A percentile compares a stretch with the other conserved stretches of the same genome.
phyloP scores from a whole-genome alignment of 139 green algal genomes.

The Chlamydomonas incerta region DNA sequence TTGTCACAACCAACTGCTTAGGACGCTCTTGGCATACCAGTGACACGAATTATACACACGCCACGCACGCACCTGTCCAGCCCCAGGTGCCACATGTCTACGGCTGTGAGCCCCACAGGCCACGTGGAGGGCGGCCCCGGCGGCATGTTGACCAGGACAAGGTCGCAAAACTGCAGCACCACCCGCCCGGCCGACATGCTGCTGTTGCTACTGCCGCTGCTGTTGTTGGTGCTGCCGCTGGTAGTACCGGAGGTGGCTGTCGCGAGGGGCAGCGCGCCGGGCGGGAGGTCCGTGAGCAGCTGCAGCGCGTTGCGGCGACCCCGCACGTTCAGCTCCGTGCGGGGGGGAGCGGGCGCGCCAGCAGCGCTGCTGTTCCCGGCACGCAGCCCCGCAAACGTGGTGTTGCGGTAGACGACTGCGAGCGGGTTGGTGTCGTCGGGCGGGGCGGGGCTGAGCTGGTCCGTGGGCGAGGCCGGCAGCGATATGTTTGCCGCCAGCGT shows the following conservation, averaged over 20 bases:
- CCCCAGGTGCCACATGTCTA: constrained; percentile 12
- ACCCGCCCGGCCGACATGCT: no score
- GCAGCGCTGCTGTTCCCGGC: not conserved
- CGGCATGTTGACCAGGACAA: constrained; percentile 5
- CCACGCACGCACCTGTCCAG: not conserved
- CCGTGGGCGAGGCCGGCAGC: not conserved
- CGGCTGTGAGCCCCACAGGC: not conserved
- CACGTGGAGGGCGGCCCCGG: not conserved
- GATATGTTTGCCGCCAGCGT: constrained; percentile 16
- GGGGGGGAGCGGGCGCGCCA: not conserved
- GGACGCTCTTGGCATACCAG: no score
- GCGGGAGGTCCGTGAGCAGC: not conserved
- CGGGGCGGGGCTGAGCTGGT: not conserved
- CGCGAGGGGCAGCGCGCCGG: no score
- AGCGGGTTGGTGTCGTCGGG: not conserved
- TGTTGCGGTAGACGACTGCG: not conserved
- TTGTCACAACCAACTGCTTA: no score
- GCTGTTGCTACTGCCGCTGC: not conserved
- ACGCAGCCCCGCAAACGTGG: not conserved
- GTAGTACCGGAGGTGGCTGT: not conserved
- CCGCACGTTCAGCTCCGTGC: not conserved
- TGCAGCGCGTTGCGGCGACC: not conserved
- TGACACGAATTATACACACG: no score
- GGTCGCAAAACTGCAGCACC: not conserved
- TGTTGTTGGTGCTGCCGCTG: not conserved